Base-by-base conservation (phyloP, 768 basidiomycete genomes). In the Baorangia bicolor region DNA sequence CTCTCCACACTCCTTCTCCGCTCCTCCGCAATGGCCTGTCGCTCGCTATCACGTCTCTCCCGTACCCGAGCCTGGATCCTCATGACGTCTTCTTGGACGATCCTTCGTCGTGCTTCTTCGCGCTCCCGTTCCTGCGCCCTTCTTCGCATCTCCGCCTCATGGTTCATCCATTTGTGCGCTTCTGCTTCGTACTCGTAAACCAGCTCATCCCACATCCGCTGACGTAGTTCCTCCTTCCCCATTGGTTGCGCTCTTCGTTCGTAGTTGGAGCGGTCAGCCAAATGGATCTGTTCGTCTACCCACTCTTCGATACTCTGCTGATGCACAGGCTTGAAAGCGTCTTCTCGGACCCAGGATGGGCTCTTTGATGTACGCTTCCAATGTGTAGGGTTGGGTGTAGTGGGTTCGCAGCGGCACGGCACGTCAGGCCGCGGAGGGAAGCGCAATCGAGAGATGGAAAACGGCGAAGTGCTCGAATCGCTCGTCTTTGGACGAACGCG, bases 281-380 rank as follows among this genome's bases (percentile, higher is more conserved):
- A 62, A 56, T 79, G 72, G 45, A 77, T 66, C 68, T 83, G 85
- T 60, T 84, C 78, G 44, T 77, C 69, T 46, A 88, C 81, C 88
- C 89, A 89, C 51, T 80, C 77, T 50, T 86, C 82, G 31, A 83
- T 84, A 61, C 78, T 81, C 64, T 75, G 75, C 58, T 74, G 77
- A 57, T 76, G 73, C 53, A 74, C 74, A 52, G 75, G 72, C 42
- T 73, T 73, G 53, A 73, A 66, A 40, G 73, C 70, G 59, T 82
- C 80, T 67, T 85, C 80, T 47, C 77, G 74, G 8, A 80, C 80
- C 75, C 77, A 74, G 27, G 74, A 63, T 52, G 67, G 69, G 23
- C 61, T 65, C 56, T 73, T 62, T 42, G 65, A 61, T 49, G 67
- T 62, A 42, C 69, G 70, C 56, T 68, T 63, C 67, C 73, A 69